Conservation (phyloP, 2,329 filamentous ascomycete genomes). For the Diaporthe citrichinensis region DNA sequence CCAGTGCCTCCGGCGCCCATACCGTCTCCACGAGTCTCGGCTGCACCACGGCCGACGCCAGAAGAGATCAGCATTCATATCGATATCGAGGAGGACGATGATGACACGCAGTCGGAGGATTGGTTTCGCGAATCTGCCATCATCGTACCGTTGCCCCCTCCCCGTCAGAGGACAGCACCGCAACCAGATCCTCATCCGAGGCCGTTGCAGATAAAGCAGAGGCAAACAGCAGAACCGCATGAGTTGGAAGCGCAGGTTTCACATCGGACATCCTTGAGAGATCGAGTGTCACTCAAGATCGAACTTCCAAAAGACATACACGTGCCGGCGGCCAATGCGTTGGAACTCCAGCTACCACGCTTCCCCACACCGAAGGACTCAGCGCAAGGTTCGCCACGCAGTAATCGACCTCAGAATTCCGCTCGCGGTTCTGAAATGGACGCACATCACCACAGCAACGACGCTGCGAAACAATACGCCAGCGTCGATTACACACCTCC, state of each 20-base stretch:
- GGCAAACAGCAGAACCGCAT: conserved; percentile 42
- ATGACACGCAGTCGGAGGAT: conserved; percentile 26
- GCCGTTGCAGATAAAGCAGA: conserved; percentile 38
- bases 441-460: conserved; percentile 54
- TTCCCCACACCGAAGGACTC: conserved; percentile 34
- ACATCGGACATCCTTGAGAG: conserved; percentile 64
- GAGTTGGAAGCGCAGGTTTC: conserved; percentile 44
- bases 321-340: conserved; percentile 61
- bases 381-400: conserved; percentile 32
- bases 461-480: conserved; percentile 45
- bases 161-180: conserved; percentile 15
- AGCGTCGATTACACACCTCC: conserved; percentile 55
- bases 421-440: conserved; percentile 65
- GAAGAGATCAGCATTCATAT: conserved; percentile 41
- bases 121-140: conserved; percentile 39
- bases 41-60: conserved; percentile 32
- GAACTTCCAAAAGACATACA: conserved; percentile 67
- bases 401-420: conserved; percentile 59
- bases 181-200: conserved; percentile 27
- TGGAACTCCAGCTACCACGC: conserved; percentile 52
- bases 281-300: conserved; percentile 68
- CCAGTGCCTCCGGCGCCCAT: conserved; percentile 64
- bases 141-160: conserved; percentile 33
- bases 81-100: conserved; percentile 40
- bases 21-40: conserved; percentile 59